Conservation (phyloP, 176 grass and related monocot genomes). For the Oropetium thomaeum region DNA sequence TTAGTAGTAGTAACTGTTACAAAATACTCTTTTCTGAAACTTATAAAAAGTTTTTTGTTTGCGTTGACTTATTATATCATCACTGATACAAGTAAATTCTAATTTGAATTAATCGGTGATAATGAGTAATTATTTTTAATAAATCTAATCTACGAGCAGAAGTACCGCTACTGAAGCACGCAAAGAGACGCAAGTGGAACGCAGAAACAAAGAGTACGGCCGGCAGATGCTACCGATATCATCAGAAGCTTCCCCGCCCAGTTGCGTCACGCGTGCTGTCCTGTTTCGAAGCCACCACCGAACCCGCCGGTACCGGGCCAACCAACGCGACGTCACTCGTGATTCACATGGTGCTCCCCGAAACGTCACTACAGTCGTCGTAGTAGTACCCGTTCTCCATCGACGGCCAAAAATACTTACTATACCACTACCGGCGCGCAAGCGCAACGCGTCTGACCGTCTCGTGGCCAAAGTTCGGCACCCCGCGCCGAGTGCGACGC, state of each 20-base stretch:
- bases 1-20: too few species aligned
- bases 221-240: not conserved
- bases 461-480: not conserved
- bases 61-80: too few species aligned
- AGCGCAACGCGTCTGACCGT: not conserved
- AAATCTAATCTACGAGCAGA: too few species aligned
- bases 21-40: too few species aligned
- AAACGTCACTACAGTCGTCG: slow-evolving; percentile 14
- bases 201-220: slow-evolving; percentile 5
- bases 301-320: slow-evolving; percentile 10
- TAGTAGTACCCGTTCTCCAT: not conserved
- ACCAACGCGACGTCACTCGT: slow-evolving; percentile 32
- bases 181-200: slow-evolving; percentile 6
- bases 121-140: too few species aligned
- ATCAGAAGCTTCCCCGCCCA: not conserved
- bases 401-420: too few species aligned
- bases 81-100: too few species aligned
- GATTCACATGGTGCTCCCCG: slow-evolving; percentile 25
- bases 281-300: not conserved
- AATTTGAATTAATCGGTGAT: too few species aligned
- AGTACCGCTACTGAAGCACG: not conserved
- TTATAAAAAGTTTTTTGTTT: too few species aligned
- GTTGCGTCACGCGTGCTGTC: slow-evolving; percentile 2
- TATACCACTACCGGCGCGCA: too few species aligned
- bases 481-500: not conserved